Percentiles rank a stretch among this genome's conserved stretches.
Evolutionary conservation across 176 grass and related monocot species (phyloP).

Genomic region (Carex cristatella): DNA sequence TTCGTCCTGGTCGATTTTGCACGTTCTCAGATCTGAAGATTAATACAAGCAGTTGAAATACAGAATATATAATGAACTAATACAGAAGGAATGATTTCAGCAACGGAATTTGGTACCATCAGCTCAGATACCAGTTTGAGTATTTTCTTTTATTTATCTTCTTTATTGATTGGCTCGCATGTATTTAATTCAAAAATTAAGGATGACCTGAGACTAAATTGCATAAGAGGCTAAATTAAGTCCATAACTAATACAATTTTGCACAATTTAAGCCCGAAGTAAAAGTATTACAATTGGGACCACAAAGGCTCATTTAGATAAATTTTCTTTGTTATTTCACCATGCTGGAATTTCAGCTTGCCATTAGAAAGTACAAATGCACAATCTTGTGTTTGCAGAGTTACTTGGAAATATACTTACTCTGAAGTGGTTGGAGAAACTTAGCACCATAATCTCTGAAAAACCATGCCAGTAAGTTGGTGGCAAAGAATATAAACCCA

Average conservation of each 20-base stretch:
- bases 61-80: not conserved
- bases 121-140: not conserved
- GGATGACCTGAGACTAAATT: not conserved
- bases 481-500: conserved; percentile 81
- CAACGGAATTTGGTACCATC: not conserved
- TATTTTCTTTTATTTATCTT: not conserved
- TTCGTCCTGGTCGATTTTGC: conserved; percentile 46
- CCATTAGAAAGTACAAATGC: not conserved
- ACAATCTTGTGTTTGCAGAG: not conserved
- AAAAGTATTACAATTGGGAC: not conserved
- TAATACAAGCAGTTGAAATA: not conserved
- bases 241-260: not conserved
- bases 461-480: conserved; percentile 86
- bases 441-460: conserved; percentile 90
- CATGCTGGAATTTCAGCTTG: not conserved
- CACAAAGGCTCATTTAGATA: not conserved
- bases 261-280: not conserved
- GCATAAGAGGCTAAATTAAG: not conserved
- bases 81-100: not conserved
- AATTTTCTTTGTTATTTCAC: not conserved
- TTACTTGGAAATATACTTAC: conserved; percentile 32
- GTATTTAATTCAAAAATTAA: not conserved
- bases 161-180: not conserved
- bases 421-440: conserved; percentile 45
- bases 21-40: conserved; percentile 59